A percentile compares a stretch with the other conserved stretches of the same genome.
Evolutionary conservation across 768 basidiomycete species (phyloP).

Genomic region (Polyporus arcularius): DNA sequence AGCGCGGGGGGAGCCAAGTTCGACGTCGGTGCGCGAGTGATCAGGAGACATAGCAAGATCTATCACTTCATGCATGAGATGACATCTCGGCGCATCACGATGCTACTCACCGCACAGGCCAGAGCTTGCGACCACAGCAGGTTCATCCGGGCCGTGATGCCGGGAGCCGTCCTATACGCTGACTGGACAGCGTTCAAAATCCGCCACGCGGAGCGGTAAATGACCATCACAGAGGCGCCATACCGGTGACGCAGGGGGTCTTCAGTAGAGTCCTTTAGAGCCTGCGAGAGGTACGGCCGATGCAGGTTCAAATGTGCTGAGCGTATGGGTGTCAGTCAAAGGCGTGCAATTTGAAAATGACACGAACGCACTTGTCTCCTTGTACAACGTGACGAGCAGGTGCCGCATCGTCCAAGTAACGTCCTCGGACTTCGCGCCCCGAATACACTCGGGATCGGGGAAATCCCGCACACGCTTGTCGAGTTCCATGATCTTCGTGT

Average conservation of each 20-base stretch:
- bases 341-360: not conserved
- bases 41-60: constrained; percentile 44
- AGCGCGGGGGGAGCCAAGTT: constrained; percentile 37
- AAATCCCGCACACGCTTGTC: constrained; percentile 55
- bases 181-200: constrained; percentile 51
- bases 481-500: constrained; percentile 47
- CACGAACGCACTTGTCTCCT: constrained; percentile 30
- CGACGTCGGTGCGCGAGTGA: constrained; percentile 38
- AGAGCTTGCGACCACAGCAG: constrained; percentile 68
- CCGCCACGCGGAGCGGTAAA: constrained; percentile 72
- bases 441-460: constrained; percentile 46
- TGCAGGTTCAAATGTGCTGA: constrained; percentile 65
- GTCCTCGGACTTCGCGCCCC: constrained; percentile 18
- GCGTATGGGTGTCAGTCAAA: not conserved
- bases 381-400: constrained; percentile 24
- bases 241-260: constrained; percentile 64
- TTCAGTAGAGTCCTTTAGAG: constrained; percentile 56
- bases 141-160: constrained; percentile 46
- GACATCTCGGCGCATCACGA: not conserved
- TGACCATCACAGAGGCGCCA: constrained; percentile 67
- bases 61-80: constrained; percentile 25
- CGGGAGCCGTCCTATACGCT: constrained; percentile 42
- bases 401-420: constrained; percentile 21
- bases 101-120: constrained; percentile 59
- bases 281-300: constrained; percentile 66